phyloP scores from a whole-genome alignment of 345 rosid species.

The Rhodamnia argentea region DNA sequence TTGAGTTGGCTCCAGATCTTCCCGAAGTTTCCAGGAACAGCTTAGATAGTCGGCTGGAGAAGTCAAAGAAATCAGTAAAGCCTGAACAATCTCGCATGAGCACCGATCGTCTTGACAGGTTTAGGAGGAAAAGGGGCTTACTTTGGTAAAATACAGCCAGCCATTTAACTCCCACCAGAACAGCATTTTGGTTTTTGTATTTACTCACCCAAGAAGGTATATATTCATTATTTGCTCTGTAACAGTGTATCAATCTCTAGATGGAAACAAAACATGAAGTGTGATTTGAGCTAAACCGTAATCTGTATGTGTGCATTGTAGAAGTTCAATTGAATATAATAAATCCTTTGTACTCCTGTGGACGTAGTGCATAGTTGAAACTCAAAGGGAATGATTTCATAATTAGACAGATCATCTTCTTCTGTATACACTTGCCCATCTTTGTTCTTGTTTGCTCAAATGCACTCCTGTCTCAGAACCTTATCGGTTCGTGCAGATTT shows the following conservation, averaged over 20 bases:
- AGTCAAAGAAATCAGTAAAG: slow-evolving; percentile 71
- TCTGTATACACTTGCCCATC: not conserved
- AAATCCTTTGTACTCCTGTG: not conserved
- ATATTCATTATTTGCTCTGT: slow-evolving; percentile 8
- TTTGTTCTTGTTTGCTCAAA: not conserved
- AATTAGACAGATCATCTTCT: not conserved
- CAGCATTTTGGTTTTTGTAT: not conserved
- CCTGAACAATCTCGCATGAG: slow-evolving; percentile 96
- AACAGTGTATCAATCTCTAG: not conserved
- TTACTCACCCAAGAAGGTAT: slow-evolving; percentile 1
- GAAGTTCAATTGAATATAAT: not conserved
- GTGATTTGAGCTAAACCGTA: not conserved
- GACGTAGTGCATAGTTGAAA: not conserved
- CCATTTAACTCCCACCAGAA: not conserved
- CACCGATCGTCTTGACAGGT: slow-evolving; percentile 75
- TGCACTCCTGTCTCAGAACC: not conserved
- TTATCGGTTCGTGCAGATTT: not conserved
- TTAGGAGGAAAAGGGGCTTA: slow-evolving; percentile 52
- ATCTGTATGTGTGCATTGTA: not conserved
- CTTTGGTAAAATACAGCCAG: slow-evolving; percentile 49
- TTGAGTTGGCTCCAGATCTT: slow-evolving; percentile 55
- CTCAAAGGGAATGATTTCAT: not conserved
- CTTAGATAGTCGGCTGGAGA: slow-evolving; percentile 89
- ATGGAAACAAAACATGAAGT: not conserved
- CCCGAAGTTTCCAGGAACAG: slow-evolving; percentile 91